Evolutionary conservation across 305 asterid species (phyloP).

Genomic region (Solanum hybrid): DNA sequence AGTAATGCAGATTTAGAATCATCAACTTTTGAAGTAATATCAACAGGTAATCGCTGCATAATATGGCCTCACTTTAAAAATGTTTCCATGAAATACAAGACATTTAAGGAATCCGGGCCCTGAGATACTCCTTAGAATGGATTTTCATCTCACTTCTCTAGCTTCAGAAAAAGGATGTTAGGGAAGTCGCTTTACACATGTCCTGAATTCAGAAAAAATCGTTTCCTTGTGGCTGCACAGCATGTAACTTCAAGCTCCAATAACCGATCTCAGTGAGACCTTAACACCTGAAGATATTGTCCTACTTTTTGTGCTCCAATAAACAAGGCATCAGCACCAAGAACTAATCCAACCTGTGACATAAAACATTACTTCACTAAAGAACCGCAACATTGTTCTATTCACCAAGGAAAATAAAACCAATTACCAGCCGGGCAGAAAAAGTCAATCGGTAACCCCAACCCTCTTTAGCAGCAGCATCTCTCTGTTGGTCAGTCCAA

Average conservation of each 20-base stretch:
- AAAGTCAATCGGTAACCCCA: constrained; percentile 76
- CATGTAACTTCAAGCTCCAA: background rate
- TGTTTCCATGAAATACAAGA: background rate
- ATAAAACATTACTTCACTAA: background rate
- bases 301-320: constrained; percentile 80
- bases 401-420: constrained; percentile 5
- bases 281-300: constrained; percentile 61
- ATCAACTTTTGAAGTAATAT: background rate
- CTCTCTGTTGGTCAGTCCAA: constrained; percentile 97
- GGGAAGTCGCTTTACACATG: background rate
- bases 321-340: constrained; percentile 69
- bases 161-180: background rate
- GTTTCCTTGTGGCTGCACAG: background rate
- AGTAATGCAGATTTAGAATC: background rate
- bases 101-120: background rate
- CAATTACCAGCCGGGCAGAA: constrained; percentile 76
- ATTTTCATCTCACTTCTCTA: background rate
- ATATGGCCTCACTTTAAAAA: background rate
- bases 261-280: constrained; percentile 35
- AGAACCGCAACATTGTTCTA: background rate
- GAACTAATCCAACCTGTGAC: constrained; percentile 64
- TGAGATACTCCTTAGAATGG: background rate
- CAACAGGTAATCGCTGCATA: background rate
- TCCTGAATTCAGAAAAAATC: background rate
- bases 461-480: constrained; percentile 86